Conservation (phyloP, 257 asterid genomes). For the Misopates orontium region DNA sequence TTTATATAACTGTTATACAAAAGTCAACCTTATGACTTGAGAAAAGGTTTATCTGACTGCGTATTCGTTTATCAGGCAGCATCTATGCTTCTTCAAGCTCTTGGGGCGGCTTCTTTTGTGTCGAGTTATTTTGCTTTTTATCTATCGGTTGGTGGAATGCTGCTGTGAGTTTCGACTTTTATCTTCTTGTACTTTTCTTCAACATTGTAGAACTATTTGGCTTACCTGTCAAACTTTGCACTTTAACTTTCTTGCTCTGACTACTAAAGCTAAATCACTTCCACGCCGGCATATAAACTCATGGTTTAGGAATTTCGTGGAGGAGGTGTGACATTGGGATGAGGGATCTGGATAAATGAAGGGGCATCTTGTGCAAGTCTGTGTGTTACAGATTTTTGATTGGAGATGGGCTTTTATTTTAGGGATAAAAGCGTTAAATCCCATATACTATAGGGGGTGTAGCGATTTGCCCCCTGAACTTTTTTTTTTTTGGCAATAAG, state of each 20-base stretch:
- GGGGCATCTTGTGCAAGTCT: no score
- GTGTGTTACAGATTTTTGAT: no score
- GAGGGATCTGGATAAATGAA: no score
- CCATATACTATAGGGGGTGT: no score
- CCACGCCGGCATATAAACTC: not conserved
- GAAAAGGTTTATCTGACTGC: not conserved
- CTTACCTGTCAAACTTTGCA: not conserved
- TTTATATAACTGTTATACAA: no score
- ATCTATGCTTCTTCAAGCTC: slow-evolving; percentile 77
- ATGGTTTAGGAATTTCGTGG: not conserved
- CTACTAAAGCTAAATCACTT: not conserved
- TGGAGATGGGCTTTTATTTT: no score
- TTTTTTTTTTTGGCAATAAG: no score
- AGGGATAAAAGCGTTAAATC: no score
- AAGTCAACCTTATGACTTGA: not conserved
- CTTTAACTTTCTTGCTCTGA: not conserved
- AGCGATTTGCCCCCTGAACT: no score
- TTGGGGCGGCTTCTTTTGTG: slow-evolving; percentile 52
- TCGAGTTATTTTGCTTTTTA: slow-evolving; percentile 47
- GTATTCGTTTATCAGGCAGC: slow-evolving; percentile 53
- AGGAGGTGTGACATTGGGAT: not conserved
- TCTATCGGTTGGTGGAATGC: slow-evolving; percentile 73
- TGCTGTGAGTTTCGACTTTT: slow-evolving; percentile 60
- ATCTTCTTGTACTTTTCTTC: slow-evolving; percentile 16
- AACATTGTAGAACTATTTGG: slow-evolving; percentile 1